Evolutionary conservation across 768 basidiomycete genomes (phyloP).

Genomic region (Neoboletus brunneissimus): DNA sequence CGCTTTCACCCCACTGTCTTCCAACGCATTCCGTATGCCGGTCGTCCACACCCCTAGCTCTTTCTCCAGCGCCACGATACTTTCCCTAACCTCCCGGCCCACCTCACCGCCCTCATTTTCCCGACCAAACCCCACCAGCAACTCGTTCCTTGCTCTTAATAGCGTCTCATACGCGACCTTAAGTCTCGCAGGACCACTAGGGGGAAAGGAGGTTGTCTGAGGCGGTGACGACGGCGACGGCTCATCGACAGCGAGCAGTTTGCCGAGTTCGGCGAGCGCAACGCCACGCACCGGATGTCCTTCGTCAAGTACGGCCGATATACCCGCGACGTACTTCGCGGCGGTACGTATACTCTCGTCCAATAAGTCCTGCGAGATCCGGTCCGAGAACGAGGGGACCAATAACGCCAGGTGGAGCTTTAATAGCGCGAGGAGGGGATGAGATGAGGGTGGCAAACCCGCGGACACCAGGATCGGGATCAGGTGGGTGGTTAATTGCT

Average conservation of each 20-base stretch:
- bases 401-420: conserved; percentile 72
- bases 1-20: conserved; percentile 34
- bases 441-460: conserved; percentile 59
- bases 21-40: conserved; percentile 54
- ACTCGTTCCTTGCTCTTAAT: conserved; percentile 55
- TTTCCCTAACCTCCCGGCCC: conserved; percentile 59
- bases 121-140: conserved; percentile 70
- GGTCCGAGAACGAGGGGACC: conserved; percentile 45
- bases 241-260: conserved; percentile 78
- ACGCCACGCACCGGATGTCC: conserved; percentile 81
- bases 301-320: conserved; percentile 48
- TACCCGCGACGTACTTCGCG: conserved; percentile 50
- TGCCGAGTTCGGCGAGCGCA: conserved; percentile 75
- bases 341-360: conserved; percentile 62
- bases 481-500: conserved; percentile 60
- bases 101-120: conserved; percentile 69
- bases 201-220: conserved; percentile 47
- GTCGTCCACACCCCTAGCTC: conserved; percentile 71
- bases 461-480: conserved; percentile 61
- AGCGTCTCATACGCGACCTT: conserved; percentile 64
- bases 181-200: conserved; percentile 62
- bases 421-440: conserved; percentile 74
- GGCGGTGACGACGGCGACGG: conserved; percentile 39
- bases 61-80: conserved; percentile 60
- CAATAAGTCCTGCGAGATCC: conserved; percentile 48